phyloP scores from a whole-genome alignment of 179 eudicot species.

The Dionaea muscipula region DNA sequence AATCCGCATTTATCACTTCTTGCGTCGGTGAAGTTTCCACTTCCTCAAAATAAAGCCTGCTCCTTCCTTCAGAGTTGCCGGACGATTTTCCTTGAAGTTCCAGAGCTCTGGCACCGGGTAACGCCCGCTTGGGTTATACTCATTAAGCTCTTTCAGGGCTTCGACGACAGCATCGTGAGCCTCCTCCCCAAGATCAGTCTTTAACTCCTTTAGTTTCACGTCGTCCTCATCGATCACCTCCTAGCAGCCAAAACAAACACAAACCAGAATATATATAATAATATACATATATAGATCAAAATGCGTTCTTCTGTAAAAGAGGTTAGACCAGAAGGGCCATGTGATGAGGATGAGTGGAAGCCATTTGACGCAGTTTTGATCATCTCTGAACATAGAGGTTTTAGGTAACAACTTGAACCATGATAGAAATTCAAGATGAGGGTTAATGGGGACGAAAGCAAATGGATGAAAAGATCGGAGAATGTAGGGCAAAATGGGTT shows the following conservation, averaged over 20 bases:
- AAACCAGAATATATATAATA: too few relatives aligned
- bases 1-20: too few relatives aligned
- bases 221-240: constrained; percentile 29
- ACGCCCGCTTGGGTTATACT: constrained; percentile 30
- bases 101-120: constrained; percentile 29
- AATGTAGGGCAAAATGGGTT: too few relatives aligned
- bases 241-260: constrained; percentile 12
- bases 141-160: constrained; percentile 25
- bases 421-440: too few relatives aligned
- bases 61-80: constrained; percentile 22
- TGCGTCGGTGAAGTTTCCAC: constrained; percentile 15
- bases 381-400: too few relatives aligned
- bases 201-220: constrained; percentile 21
- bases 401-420: background rate
- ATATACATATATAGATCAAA: too few relatives aligned
- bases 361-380: too few relatives aligned
- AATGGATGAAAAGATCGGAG: too few relatives aligned
- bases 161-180: constrained; percentile 14
- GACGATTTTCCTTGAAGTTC: constrained; percentile 20
- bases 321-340: too few relatives aligned
- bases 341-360: too few relatives aligned
- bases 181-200: constrained; percentile 26
- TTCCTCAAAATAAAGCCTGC: constrained; percentile 16
- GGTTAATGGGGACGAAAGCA: too few relatives aligned
- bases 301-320: too few relatives aligned